Percentiles rank a stretch among this genome's conserved stretches.
Evolutionary conservation across 2,329 filamentous ascomycete species (phyloP).

Genomic region (Corniculantispora saksenae): DNA sequence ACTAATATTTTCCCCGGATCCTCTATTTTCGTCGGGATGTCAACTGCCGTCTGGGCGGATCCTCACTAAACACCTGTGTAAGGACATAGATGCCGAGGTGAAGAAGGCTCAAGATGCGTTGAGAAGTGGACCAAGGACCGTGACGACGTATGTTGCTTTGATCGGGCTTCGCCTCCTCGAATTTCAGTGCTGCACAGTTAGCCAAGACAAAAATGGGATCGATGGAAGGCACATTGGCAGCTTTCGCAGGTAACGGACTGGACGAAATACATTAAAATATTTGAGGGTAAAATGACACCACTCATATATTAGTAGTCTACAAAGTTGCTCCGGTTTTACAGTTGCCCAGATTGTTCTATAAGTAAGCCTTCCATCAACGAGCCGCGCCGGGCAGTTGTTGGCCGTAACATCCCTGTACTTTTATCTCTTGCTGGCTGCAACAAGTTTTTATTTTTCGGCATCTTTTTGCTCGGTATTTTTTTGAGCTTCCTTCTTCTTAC

Average conservation of each 20-base stretch:
- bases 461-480: constrained; percentile 9
- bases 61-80: no score
- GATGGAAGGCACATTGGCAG: neutral
- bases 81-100: no score
- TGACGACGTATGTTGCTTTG: no score
- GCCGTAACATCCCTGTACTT: neutral
- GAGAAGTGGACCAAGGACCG: no score
- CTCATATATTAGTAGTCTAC: neutral
- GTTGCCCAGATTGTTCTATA: neutral
- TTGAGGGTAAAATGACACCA: no score
- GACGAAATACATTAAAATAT: neutral
- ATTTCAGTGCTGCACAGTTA: no score
- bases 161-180: no score
- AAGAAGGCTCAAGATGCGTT: no score
- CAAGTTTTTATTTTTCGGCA: neutral
- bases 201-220: no score
- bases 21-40: no score
- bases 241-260: neutral
- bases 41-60: no score
- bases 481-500: constrained; percentile 33
- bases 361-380: neutral
- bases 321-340: neutral
- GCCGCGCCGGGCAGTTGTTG: neutral
- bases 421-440: neutral
- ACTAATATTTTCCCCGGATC: no score